Evolutionary conservation across 1,139 yeast genomes (phyloP).

Genomic region (Magnusiomyces tetraspermus): DNA sequence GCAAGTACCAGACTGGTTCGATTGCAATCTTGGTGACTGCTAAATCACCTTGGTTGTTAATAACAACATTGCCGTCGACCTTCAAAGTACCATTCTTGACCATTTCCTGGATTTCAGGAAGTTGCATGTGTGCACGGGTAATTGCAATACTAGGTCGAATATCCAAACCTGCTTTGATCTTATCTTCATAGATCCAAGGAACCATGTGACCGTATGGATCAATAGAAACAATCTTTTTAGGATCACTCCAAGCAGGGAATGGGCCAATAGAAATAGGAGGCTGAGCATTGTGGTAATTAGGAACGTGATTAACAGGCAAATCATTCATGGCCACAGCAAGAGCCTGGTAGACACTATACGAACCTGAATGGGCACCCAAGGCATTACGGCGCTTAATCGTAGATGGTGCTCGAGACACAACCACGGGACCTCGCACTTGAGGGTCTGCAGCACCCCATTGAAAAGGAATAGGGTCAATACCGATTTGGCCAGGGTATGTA

Average conservation of each 20-base stretch:
- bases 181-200: conserved; percentile 44
- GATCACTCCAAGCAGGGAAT: conserved; percentile 45
- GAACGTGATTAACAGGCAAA: conserved; percentile 40
- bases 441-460: conserved; percentile 45
- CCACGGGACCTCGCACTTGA: conserved; percentile 45
- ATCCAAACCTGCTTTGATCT: conserved; percentile 39
- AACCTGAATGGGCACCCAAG: conserved; percentile 54
- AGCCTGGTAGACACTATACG: conserved; percentile 52
- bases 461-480: conserved; percentile 39
- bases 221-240: conserved; percentile 48
- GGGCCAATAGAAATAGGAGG: conserved; percentile 49
- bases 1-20: conserved; percentile 59
- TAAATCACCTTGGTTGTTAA: conserved; percentile 48
- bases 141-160: conserved; percentile 53
- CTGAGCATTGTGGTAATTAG: conserved; percentile 53
- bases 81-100: conserved; percentile 41
- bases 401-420: conserved; percentile 38
- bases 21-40: conserved; percentile 53
- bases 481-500: conserved; percentile 43
- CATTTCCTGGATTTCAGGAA: conserved; percentile 46
- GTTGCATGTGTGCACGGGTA: conserved; percentile 52
- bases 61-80: conserved; percentile 49
- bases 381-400: conserved; percentile 39
- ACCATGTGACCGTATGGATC: conserved; percentile 57
- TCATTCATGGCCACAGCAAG: conserved; percentile 50